These are phyloP conservation scores for Gigaspora rosea DNA, from an alignment of 192 early-diverging fungal species.

Conservation along the genomic window DNA sequence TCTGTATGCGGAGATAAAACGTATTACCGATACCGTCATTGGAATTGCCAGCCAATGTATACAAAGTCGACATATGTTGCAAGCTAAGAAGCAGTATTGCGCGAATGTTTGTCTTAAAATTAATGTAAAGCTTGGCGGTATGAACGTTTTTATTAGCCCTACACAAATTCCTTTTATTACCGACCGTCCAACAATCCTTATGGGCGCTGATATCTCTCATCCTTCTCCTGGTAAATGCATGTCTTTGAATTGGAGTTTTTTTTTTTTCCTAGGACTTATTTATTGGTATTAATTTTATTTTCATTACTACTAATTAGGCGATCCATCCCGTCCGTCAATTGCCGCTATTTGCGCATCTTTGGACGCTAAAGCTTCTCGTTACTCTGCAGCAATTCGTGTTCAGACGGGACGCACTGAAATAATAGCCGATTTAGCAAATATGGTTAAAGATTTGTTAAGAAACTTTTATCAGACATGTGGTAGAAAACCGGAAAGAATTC, in stretches of 20 bases:
- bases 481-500: conserved; percentile 72
- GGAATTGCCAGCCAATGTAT: conserved; percentile 92
- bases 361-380: conserved; percentile 63
- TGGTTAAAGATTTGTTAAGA: conserved; percentile 69
- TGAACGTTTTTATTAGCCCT: conserved; percentile 70
- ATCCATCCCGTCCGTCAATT: conserved; percentile 66
- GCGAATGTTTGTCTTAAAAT: conserved; percentile 95
- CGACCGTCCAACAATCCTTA: conserved; percentile 73
- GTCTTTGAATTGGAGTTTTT: not conserved
- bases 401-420: conserved; percentile 73
- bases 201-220: conserved; percentile 93
- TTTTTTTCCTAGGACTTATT: conserved; percentile 22
- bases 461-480: conserved; percentile 65
- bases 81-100: conserved; percentile 86
- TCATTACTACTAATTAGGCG: conserved; percentile 26
- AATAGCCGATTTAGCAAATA: conserved; percentile 64
- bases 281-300: conserved; percentile 33
- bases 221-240: conserved; percentile 61
- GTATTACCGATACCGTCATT: conserved; percentile 84
- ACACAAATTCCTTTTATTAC: conserved; percentile 71
- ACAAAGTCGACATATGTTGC: conserved; percentile 75
- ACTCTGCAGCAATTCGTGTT: conserved; percentile 63
- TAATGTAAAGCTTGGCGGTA: conserved; percentile 92
- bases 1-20: conserved; percentile 82
- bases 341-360: conserved; percentile 73